phyloP scores from a whole-genome alignment of 2,329 filamentous ascomycete genomes.

The Davidsoniella neocaledoniae region DNA sequence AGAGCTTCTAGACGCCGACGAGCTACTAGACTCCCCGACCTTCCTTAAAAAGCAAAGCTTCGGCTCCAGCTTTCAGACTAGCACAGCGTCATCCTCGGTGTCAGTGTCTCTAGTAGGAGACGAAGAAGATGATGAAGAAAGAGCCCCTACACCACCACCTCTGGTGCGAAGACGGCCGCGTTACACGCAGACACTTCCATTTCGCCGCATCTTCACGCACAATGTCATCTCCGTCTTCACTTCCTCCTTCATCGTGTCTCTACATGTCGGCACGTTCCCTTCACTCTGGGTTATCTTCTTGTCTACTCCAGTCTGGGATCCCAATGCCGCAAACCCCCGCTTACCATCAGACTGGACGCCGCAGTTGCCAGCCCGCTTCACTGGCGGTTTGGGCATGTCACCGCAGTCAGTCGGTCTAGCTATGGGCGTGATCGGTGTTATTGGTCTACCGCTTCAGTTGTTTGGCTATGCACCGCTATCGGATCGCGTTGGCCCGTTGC shows the following conservation, averaged over 20 bases:
- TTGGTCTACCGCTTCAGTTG: constrained; percentile 49
- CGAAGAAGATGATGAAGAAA: background rate
- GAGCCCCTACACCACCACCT: constrained; percentile 12
- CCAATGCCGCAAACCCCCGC: constrained; percentile 18
- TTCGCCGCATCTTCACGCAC: constrained; percentile 36
- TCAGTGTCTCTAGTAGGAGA: constrained; percentile 1
- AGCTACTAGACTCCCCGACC: too few species aligned
- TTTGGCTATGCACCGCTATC: constrained; percentile 55
- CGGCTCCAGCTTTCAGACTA: background rate
- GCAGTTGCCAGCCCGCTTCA: constrained; percentile 43
- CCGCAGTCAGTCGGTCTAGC: constrained; percentile 57
- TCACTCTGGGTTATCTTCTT: constrained; percentile 63
- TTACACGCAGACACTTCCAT: constrained; percentile 32
- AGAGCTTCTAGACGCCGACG: too few species aligned
- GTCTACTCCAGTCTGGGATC: constrained; percentile 47
- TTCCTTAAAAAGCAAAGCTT: too few species aligned
- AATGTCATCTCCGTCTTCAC: constrained; percentile 39
- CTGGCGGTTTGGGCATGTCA: constrained; percentile 59
- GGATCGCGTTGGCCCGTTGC: constrained; percentile 47
- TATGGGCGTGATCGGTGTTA: constrained; percentile 57
- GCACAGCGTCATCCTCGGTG: constrained; percentile 7
- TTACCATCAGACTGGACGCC: constrained; percentile 16
- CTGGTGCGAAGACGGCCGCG: constrained; percentile 14
- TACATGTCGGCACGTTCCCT: constrained; percentile 63
- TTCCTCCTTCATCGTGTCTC: constrained; percentile 51